phyloP scores from a whole-genome alignment of 2,329 filamentous ascomycete genomes.

The Aspergillus ustus region DNA sequence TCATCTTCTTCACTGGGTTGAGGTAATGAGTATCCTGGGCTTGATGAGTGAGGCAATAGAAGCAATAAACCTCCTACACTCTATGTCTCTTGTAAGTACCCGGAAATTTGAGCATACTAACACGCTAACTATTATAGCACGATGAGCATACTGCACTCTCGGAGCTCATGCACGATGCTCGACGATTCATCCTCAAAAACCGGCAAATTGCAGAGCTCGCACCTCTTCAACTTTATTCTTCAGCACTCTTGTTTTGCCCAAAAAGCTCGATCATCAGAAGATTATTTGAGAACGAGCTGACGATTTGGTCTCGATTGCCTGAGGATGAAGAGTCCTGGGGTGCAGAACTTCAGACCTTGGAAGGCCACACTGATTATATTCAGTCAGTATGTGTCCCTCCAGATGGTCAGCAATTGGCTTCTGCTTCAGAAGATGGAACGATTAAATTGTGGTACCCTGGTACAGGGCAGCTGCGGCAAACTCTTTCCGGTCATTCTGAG shows the following conservation, averaged over 20 bases:
- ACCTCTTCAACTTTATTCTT: constrained; percentile 14
- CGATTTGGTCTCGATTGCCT: background rate
- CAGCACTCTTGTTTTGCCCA: constrained; percentile 13
- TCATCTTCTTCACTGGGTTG: constrained; percentile 7
- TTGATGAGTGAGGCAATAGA: background rate
- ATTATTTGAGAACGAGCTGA: background rate
- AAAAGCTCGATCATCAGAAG: background rate
- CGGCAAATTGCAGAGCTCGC: constrained; percentile 9
- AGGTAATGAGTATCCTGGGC: background rate
- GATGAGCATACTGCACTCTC: background rate
- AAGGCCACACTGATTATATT: background rate
- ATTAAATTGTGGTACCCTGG: background rate
- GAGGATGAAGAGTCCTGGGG: background rate
- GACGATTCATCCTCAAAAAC: constrained; percentile 13
- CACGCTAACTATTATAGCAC: constrained; percentile 5
- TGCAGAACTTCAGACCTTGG: background rate
- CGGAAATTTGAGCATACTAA: background rate
- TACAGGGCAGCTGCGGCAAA: background rate
- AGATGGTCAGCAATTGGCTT: background rate
- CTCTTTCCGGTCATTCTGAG: background rate
- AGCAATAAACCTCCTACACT: constrained; percentile 1
- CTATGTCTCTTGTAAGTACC: background rate
- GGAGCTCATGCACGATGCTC: constrained; percentile 8
- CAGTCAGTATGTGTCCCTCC: background rate
- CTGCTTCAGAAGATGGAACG: background rate